A percentile compares a stretch with the other conserved stretches of the same genome.
Conservation (phyloP, 805 yeast species). For the Cyberlindnera euphorbiiphila region DNA sequence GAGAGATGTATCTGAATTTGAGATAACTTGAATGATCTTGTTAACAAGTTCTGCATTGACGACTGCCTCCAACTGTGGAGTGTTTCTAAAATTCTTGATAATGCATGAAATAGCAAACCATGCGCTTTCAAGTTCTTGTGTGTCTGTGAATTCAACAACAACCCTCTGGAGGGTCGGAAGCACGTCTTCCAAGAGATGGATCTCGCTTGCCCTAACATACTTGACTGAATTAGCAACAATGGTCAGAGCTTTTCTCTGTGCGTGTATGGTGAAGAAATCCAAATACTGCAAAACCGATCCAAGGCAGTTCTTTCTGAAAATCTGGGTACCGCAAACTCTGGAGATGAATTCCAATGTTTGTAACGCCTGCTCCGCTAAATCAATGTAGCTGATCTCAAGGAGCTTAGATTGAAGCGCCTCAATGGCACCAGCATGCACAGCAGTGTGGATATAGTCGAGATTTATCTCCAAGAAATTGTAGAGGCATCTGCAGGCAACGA, state of each 20-base stretch:
- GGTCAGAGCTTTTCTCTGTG: conserved; percentile 75
- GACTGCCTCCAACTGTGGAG: conserved; percentile 45
- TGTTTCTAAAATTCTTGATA: conserved; percentile 43
- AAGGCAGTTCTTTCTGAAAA: conserved; percentile 59
- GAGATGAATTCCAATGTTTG: conserved; percentile 71
- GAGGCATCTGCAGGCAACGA: conserved; percentile 79
- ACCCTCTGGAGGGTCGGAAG: conserved; percentile 54
- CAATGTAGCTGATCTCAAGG: conserved; percentile 76
- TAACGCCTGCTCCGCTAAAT: conserved; percentile 86
- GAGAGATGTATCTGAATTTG: conserved; percentile 29
- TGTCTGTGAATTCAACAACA: conserved; percentile 54
- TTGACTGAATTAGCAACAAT: conserved; percentile 70
- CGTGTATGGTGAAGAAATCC: conserved; percentile 86
- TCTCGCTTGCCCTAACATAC: conserved; percentile 40
- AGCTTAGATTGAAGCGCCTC: conserved; percentile 63
- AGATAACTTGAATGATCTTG: conserved; percentile 29
- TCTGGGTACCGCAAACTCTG: conserved; percentile 42
- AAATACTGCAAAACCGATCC: conserved; percentile 64
- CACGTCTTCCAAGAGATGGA: conserved; percentile 47
- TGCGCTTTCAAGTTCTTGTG: conserved; percentile 55
- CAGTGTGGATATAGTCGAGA: conserved; percentile 56
- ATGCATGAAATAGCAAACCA: conserved; percentile 63
- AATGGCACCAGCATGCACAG: conserved; percentile 63
- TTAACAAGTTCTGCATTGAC: conserved; percentile 34
- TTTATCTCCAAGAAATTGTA: conserved; percentile 77